Percentiles rank a stretch among this genome's conserved stretches.
Evolutionary conservation across 2,329 filamentous ascomycete species (phyloP).

Genomic region (Tolypocladium album): DNA sequence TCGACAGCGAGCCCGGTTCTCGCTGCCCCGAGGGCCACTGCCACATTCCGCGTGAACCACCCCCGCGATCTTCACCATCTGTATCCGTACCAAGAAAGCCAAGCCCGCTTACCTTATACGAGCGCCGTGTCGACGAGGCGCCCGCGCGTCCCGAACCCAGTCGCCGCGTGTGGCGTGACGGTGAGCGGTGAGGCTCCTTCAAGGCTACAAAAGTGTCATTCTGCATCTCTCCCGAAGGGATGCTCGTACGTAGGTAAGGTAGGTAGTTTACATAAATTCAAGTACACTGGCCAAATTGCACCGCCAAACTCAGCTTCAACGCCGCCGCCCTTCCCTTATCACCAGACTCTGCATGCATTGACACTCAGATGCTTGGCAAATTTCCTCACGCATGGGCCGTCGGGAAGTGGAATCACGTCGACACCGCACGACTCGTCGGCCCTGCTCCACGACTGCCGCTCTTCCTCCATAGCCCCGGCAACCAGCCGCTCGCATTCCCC

Average conservation of each 20-base stretch:
- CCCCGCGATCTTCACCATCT: not conserved
- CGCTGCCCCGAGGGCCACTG: not conserved
- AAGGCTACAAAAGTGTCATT: not conserved
- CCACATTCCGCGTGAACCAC: not conserved
- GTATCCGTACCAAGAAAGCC: too few species aligned
- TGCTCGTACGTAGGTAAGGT: too few species aligned
- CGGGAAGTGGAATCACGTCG: not conserved
- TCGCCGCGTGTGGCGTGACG: not conserved
- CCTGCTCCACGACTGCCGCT: not conserved
- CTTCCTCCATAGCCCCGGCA: not conserved
- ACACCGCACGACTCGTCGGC: not conserved
- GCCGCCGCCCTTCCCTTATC: not conserved
- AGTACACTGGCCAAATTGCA: not conserved
- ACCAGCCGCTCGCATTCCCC: not conserved
- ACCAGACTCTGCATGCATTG: not conserved
- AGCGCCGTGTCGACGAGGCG: not conserved
- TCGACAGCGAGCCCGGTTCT: not conserved
- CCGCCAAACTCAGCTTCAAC: not conserved
- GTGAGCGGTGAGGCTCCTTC: not conserved
- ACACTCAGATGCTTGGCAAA: not conserved
- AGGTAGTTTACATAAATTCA: not conserved
- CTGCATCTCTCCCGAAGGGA: not conserved
- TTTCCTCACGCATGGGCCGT: not conserved
- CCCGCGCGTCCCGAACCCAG: not conserved
- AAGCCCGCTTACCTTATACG: not conserved